Evolutionary conservation across 805 yeast species (phyloP).

Genomic region (Kluyveromyces lactis): DNA sequence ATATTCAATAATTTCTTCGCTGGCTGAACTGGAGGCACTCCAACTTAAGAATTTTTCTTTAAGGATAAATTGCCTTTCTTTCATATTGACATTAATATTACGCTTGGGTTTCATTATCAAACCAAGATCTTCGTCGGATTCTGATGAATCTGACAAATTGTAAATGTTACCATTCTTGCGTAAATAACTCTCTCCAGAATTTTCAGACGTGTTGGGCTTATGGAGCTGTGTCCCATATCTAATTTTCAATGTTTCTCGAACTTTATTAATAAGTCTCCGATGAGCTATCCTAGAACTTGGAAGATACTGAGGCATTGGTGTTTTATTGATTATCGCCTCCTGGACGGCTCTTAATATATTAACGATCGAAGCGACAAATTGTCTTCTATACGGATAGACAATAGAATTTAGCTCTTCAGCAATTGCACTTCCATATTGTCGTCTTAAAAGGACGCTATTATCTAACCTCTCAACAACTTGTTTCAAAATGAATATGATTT

Average conservation of each 20-base stretch:
- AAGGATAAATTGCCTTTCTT: constrained; percentile 15
- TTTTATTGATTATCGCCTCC: constrained; percentile 35
- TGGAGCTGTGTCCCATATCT: constrained; percentile 17
- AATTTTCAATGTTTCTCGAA: constrained; percentile 30
- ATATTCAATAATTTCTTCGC: constrained; percentile 42
- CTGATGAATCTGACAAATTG: background rate
- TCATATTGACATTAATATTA: background rate
- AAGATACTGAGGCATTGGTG: constrained; percentile 42
- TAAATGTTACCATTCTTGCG: constrained; percentile 1
- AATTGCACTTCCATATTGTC: constrained; percentile 38
- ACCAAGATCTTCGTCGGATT: constrained; percentile 18
- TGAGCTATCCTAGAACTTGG: constrained; percentile 45
- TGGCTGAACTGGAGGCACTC: constrained; percentile 43
- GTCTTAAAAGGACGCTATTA: constrained; percentile 35
- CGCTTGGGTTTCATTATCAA: constrained; percentile 7
- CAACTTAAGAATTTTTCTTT: constrained; percentile 38
- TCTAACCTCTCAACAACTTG: constrained; percentile 42
- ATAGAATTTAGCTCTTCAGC: constrained; percentile 35
- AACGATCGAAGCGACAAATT: constrained; percentile 34
- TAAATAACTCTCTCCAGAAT: background rate
- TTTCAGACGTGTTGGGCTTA: background rate
- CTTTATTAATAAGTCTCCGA: constrained; percentile 36
- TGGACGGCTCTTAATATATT: constrained; percentile 35
- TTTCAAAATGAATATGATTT: constrained; percentile 37
- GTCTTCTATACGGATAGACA: constrained; percentile 38